These are phyloP conservation scores for Penicillium sp. DNA, from an alignment of 2,329 filamentous ascomycete genomes.

Conservation along the genomic window DNA sequence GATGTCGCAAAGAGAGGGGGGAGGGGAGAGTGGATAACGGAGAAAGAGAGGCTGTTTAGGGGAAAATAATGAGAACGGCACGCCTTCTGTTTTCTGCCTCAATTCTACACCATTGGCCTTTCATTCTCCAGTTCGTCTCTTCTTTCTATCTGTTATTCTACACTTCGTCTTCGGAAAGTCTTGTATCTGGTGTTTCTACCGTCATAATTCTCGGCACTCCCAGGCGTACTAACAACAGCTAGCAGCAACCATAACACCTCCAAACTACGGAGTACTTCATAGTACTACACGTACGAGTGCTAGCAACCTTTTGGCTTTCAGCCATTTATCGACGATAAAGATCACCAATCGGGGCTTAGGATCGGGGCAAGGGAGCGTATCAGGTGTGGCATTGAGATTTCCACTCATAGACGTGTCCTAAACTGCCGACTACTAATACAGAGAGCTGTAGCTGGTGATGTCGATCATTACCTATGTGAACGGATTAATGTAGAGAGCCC, in stretches of 20 bases:
- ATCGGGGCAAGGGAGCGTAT: conserved; percentile 7
- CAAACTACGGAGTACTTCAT: no score
- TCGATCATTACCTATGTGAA: background rate
- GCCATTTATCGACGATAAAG: conserved; percentile 10
- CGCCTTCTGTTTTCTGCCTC: background rate
- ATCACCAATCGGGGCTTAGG: background rate
- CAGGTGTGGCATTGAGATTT: background rate
- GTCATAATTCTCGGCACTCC: no score
- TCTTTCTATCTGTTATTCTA: background rate
- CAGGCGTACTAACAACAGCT: no score
- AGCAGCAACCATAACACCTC: no score
- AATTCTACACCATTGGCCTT: background rate
- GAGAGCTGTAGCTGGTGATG: background rate
- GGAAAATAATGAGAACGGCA: conserved; percentile 9
- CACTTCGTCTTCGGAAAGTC: no score
- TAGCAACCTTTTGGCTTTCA: background rate
- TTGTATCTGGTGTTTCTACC: no score
- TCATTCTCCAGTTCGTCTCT: background rate
- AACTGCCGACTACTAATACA: conserved; percentile 1
- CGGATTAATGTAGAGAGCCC: no score
- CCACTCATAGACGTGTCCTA: background rate
- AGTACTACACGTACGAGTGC: no score
- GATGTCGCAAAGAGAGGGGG: background rate
- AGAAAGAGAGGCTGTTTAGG: conserved; percentile 16
- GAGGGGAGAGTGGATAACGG: conserved; percentile 22